These are phyloP conservation scores for Yamadazyma conglobata DNA, from an alignment of 1,139 yeast genomes.

Conservation along the genomic window DNA sequence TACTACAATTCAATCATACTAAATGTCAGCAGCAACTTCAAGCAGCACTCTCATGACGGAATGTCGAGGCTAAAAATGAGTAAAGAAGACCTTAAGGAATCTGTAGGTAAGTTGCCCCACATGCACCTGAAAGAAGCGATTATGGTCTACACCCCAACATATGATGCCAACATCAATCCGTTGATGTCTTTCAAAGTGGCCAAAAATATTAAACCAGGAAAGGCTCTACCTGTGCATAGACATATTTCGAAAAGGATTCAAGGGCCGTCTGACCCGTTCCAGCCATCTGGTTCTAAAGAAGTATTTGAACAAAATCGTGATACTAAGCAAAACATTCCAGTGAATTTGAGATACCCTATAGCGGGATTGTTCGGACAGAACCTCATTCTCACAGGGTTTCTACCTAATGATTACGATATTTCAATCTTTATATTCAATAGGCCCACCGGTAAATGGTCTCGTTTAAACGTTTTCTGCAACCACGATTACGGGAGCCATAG, in stretches of 20 bases:
- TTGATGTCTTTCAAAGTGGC: slow-evolving; percentile 36
- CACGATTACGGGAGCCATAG: slow-evolving; percentile 56
- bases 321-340: slow-evolving; percentile 21
- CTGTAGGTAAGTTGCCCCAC: not conserved
- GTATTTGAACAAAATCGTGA: too few relatives aligned
- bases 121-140: slow-evolving; percentile 24
- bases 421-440: slow-evolving; percentile 57
- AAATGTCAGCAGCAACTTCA: slow-evolving; percentile 29
- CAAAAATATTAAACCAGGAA: slow-evolving; percentile 31
- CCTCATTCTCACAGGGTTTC: slow-evolving; percentile 56
- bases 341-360: slow-evolving; percentile 49
- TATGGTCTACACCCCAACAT: slow-evolving; percentile 35
- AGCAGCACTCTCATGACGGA: slow-evolving; percentile 15
- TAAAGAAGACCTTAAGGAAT: not conserved
- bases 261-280: slow-evolving; percentile 12
- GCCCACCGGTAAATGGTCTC: slow-evolving; percentile 63
- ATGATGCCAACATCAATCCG: slow-evolving; percentile 26
- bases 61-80: slow-evolving; percentile 4
- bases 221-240: slow-evolving; percentile 27
- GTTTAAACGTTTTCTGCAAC: slow-evolving; percentile 54
- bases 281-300: too few relatives aligned
- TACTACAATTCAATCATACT: slow-evolving; percentile 30
- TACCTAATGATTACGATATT: slow-evolving; percentile 51
- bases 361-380: slow-evolving; percentile 63
- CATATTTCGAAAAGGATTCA: too few relatives aligned